Conservation (phyloP, 1,139 yeast species). For the Debaryomycetaceae sp. region DNA sequence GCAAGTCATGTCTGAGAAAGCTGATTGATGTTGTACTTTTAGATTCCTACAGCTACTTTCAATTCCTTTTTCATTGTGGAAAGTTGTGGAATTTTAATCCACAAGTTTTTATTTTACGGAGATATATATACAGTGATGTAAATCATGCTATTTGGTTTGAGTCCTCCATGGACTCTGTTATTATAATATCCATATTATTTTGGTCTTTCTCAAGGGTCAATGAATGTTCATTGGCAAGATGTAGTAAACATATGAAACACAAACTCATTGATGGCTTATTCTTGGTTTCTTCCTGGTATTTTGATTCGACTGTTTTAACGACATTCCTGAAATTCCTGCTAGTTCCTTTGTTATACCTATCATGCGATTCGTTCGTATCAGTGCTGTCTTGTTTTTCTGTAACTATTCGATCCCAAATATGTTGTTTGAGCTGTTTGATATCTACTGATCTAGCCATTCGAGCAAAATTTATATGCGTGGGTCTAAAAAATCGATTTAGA, state of each 20-base stretch:
- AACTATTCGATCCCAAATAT: constrained; percentile 79
- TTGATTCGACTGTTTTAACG: neutral
- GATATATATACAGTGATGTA: neutral
- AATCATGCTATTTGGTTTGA: neutral
- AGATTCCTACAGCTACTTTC: too few species aligned
- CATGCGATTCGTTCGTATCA: too few species aligned
- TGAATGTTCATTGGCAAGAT: constrained; percentile 88
- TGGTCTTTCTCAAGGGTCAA: constrained; percentile 56
- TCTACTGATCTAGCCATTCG: constrained; percentile 84
- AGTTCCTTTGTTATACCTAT: too few species aligned
- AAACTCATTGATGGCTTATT: constrained; percentile 82
- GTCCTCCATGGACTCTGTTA: constrained; percentile 12
- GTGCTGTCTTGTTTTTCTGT: too few species aligned
- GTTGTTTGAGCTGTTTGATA: constrained; percentile 72
- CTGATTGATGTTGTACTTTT: constrained; percentile 24
- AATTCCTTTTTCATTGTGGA: constrained; percentile 2
- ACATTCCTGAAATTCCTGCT: neutral
- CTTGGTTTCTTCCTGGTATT: neutral
- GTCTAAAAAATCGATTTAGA: constrained; percentile 23
- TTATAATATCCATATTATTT: constrained; percentile 54
- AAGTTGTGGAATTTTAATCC: too few species aligned
- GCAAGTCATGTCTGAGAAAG: constrained; percentile 68
- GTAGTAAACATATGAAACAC: constrained; percentile 80
- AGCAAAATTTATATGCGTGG: constrained; percentile 71
- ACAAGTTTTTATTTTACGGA: too few species aligned